Conservation (phyloP, 768 basidiomycete genomes). For the Porphyrellus cyaneotinctus region DNA sequence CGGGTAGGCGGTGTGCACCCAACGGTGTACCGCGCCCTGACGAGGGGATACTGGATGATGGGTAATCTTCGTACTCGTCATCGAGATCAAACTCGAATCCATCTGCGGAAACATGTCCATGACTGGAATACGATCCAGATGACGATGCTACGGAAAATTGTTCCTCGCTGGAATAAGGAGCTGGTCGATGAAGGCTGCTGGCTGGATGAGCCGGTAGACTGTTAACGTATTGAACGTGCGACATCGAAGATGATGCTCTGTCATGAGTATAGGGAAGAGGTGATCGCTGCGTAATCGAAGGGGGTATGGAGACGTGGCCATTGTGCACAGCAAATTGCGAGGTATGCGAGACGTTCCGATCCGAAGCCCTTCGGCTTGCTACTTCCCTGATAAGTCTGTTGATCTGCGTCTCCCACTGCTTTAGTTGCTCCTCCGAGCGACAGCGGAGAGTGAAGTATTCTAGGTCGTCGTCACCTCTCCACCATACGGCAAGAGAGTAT, state of each 20-base stretch:
- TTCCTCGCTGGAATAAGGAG: slow-evolving; percentile 40
- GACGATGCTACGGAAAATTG: slow-evolving; percentile 29
- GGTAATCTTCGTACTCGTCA: slow-evolving; percentile 77
- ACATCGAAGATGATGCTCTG: slow-evolving; percentile 34
- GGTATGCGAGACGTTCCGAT: slow-evolving; percentile 54
- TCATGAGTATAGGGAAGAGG: slow-evolving; percentile 36
- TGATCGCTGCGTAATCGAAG: slow-evolving; percentile 32
- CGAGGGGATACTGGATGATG: slow-evolving; percentile 40
- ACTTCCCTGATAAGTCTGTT: slow-evolving; percentile 81
- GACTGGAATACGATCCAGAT: slow-evolving; percentile 30
- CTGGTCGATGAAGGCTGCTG: slow-evolving; percentile 33
- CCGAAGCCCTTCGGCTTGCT: slow-evolving; percentile 63
- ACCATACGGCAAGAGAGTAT: slow-evolving; percentile 86
- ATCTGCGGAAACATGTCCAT: slow-evolving; percentile 51
- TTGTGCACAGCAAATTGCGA: slow-evolving; percentile 45
- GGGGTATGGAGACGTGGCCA: slow-evolving; percentile 40
- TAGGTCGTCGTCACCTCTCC: slow-evolving; percentile 89
- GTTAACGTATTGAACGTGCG: slow-evolving; percentile 30
- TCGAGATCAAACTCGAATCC: slow-evolving; percentile 73
- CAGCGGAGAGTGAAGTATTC: slow-evolving; percentile 95
- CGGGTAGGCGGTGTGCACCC: slow-evolving; percentile 52
- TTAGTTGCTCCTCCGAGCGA: slow-evolving; percentile 86
- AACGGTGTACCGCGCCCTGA: slow-evolving; percentile 77
- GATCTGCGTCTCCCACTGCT: slow-evolving; percentile 88
- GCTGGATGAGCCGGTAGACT: slow-evolving; percentile 32